These are phyloP conservation scores for Suhomyces kunorum DNA, from an alignment of 1,139 yeast species.

Conservation along the genomic window DNA sequence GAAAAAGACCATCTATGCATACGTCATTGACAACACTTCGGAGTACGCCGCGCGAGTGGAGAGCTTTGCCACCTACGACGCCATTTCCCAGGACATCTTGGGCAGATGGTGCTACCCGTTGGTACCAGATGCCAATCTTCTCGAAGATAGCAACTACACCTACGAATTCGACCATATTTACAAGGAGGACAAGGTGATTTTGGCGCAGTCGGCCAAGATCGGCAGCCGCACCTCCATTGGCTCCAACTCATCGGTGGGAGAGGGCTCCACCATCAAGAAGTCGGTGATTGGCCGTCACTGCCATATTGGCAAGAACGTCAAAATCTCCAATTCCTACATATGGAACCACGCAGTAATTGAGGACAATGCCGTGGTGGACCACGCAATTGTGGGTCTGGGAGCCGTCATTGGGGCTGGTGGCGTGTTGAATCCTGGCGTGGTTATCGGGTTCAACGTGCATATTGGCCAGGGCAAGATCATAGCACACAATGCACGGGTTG, in stretches of 20 bases:
- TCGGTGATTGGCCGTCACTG: conserved; percentile 87
- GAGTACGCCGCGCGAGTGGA: conserved; percentile 92
- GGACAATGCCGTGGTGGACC: conserved; percentile 58
- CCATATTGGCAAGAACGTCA: conserved; percentile 75
- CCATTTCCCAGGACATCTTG: conserved; percentile 85
- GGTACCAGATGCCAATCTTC: conserved; percentile 80
- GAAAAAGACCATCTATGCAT: conserved; percentile 88
- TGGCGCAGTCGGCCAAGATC: conserved; percentile 89
- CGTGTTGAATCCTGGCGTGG: conserved; percentile 62
- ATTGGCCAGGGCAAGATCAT: conserved; percentile 55
- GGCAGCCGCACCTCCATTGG: conserved; percentile 81
- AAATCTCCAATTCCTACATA: conserved; percentile 70
- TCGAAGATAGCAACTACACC: conserved; percentile 68
- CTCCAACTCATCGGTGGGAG: conserved; percentile 64
- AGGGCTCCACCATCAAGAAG: conserved; percentile 53
- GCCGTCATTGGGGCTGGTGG: conserved; percentile 57
- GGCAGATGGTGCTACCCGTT: conserved; percentile 93
- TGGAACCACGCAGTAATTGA: conserved; percentile 82
- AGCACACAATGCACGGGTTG: conserved; percentile 53
- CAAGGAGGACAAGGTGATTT: conserved; percentile 76
- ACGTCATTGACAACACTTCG: conserved; percentile 62
- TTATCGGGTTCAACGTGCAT: conserved; percentile 73
- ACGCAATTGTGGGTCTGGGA: conserved; percentile 69
- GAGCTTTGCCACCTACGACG: conserved; percentile 89
- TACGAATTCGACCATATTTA: conserved; percentile 86